These are phyloP conservation scores for Xylaria sp. DNA, from an alignment of 2,329 filamentous ascomycete genomes.

Conservation along the genomic window DNA sequence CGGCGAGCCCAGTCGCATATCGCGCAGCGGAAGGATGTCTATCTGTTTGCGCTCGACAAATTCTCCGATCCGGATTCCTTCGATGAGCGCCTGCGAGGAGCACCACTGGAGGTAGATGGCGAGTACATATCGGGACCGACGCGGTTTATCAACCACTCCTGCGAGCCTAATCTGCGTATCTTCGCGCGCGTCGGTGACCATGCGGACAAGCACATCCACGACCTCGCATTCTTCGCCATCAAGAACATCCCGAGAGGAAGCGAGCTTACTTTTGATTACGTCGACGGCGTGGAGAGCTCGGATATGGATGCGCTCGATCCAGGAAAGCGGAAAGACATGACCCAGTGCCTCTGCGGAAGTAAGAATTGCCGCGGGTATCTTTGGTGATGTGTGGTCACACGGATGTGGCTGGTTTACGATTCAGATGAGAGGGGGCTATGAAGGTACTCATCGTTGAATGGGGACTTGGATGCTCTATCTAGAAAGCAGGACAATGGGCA, in stretches of 20 bases:
- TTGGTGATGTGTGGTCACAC: constrained; percentile 46
- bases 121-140: constrained; percentile 74
- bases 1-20: constrained; percentile 54
- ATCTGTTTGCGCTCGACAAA: constrained; percentile 78
- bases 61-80: constrained; percentile 56
- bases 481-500: background rate
- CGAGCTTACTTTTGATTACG: constrained; percentile 77
- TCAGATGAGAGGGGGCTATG: background rate
- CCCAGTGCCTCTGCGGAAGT: constrained; percentile 57
- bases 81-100: constrained; percentile 50
- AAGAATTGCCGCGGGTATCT: constrained; percentile 62
- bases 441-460: background rate
- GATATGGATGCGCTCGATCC: constrained; percentile 46
- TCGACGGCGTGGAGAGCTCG: constrained; percentile 55
- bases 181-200: constrained; percentile 76
- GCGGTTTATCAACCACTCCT: constrained; percentile 78
- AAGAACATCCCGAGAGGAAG: constrained; percentile 58
- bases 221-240: constrained; percentile 70
- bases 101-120: constrained; percentile 60
- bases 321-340: constrained; percentile 49
- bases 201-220: constrained; percentile 67
- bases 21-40: constrained; percentile 64
- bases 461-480: background rate
- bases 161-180: constrained; percentile 71
- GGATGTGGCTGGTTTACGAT: background rate